Evolutionary conservation across 441 rosid genomes (phyloP), one percentile per base, ranked within the genome.

Genomic region (Erodium trifolium): DNA sequence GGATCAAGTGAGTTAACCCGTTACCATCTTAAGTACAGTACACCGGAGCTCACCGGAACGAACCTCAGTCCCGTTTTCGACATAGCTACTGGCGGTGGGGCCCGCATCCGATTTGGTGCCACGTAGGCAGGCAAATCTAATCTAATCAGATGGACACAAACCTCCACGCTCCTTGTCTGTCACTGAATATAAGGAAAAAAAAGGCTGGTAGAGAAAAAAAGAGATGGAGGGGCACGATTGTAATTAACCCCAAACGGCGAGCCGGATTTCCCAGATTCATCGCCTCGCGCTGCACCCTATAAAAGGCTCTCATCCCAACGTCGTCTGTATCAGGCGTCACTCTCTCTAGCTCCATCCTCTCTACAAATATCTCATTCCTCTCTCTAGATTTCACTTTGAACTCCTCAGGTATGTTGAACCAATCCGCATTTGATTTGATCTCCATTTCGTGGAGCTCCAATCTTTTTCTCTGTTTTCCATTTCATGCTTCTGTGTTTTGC

Each of bases 61-160:
- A 8, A 17, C 37, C 37, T 4, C 37, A 34, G 37, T 34, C 37
- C 37, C 37, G 37, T 34, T 4, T 34, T 34, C 37, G 37, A 34
- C 37, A 34, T 34, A 34, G 27, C 17, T 27, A 17, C 29, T 23
- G 27, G 27, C 27, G 63, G 63, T 57, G 63, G 63, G 63, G 5
- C 63, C 63, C 63, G 11, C 63, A 7, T 57, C 29, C 63, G 27
- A 17, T 17, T 18, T 29, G 29, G 63, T 57, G 63, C 63, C 63
- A 57, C 63, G 63, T 16, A 57, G 27, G 3, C 12, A 34, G 5
- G 3, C 37, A 5, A 55, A 55, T 55, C 62, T 17, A 17, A 55
- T 55, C 62, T 55, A 55, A 49, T 49, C 57, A 49, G 57, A 49
- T 49, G 57, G 57, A 53, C 60, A 53, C 60, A 16, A 53, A 16